A percentile compares a stretch with the other conserved stretches of the same genome.
Conservation (phyloP, 2,329 filamentous ascomycete species). For the Magnaporthiopsis incrustans region DNA sequence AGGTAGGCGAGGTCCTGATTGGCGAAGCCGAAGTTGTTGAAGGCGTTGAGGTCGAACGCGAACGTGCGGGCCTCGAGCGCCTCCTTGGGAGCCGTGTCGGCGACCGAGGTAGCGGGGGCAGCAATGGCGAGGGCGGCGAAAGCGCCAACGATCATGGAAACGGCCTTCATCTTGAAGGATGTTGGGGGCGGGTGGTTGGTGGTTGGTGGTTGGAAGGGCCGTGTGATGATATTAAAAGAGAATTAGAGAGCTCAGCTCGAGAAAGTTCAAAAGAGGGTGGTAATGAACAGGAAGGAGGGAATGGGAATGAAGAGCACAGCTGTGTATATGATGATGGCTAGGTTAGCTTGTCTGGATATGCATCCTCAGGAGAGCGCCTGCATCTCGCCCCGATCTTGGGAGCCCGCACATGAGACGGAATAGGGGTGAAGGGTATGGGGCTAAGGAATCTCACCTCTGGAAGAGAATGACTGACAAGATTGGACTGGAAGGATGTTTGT, state of each 20-base stretch:
- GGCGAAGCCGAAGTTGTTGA: constrained; percentile 34
- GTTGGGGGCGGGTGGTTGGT: constrained; percentile 11
- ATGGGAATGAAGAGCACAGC: constrained; percentile 41
- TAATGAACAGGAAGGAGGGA: constrained; percentile 28
- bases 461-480: constrained; percentile 32
- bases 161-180: constrained; percentile 39
- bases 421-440: neutral
- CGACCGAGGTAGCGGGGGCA: constrained; percentile 27
- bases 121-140: constrained; percentile 36
- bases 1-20: constrained; percentile 36
- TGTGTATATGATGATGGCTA: constrained; percentile 15
- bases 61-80: constrained; percentile 24
- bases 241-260: constrained; percentile 38
- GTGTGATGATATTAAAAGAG: constrained; percentile 18
- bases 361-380: neutral
- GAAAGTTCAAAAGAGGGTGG: constrained; percentile 26
- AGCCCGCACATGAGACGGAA: neutral
- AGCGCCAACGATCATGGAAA: constrained; percentile 34
- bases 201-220: constrained; percentile 11
- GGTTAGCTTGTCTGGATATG: constrained; percentile 1
- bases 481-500: constrained; percentile 20
- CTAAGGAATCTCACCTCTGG: constrained; percentile 31
- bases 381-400: neutral
- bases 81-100: constrained; percentile 15
- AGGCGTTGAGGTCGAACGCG: constrained; percentile 29